Evolutionary conservation across 106 monocot species (phyloP), one percentile per base, ranked within the genome.

Genomic region (Cymbidium sinense): DNA sequence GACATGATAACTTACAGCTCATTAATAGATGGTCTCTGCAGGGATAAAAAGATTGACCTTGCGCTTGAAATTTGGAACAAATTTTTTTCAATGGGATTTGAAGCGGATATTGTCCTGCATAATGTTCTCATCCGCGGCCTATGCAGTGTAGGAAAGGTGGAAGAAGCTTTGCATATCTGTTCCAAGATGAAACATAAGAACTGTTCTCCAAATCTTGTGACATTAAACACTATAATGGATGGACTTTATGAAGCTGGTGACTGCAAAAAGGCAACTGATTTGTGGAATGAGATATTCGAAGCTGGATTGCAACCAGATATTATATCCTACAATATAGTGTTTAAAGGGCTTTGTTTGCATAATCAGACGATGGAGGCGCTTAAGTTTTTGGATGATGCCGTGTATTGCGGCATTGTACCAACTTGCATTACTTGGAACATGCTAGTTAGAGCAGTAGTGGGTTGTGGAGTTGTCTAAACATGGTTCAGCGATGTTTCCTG

Each of bases 41-140:
- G 67, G 65, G 94, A 95, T 70, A 89, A 89, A 78, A 93, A 95
- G 75, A 69, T 91, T 27, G 83, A 89, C 79, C 77, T 71, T 75
- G 94, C 92, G 74, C 81, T 99, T 35, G 75, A 76, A 3, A 85
- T 99, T 65, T 95, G 87, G 92, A 84, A 91, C 71, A 58, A 70
- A 78, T 77, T 87, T 76, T 43, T 85, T 37, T 50, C 81, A n/a
- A 78, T 70, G 75, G 89, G 96, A 43, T 78, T 85, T 35, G 75
- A 69, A 36, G 79, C 77, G 34, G 99, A 95, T 83, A 77, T 90
- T 34, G 74, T 84, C 43, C 77, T 88, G 77, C 82, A 95, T 71
- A 95, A 99, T 76, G 87, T 94, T 79, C 80, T 99, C 31, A 94
- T 99, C 33, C 87, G 85, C 74, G 94, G 98, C 51, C 90, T 99